A percentile compares a stretch with the other conserved stretches of the same genome.
Evolutionary conservation across 345 rosid species (phyloP).

Genomic region (Abelmoschus esculentus): DNA sequence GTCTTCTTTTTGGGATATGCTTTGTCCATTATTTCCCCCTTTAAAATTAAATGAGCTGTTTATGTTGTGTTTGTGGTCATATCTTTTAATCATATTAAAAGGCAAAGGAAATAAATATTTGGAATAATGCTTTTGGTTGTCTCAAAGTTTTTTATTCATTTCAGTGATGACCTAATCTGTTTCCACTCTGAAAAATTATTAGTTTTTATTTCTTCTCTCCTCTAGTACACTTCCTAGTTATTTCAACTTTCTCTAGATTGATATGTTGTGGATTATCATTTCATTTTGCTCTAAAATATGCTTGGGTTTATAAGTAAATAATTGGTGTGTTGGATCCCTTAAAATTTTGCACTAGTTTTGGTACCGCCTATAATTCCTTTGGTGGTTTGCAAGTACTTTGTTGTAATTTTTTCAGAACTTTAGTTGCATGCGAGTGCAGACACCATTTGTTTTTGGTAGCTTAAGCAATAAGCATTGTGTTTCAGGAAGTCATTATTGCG

Average conservation of each 20-base stretch:
- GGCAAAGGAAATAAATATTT: neutral
- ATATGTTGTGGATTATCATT: neutral
- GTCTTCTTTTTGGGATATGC: neutral
- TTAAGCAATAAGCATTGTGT: slow-evolving; percentile 7
- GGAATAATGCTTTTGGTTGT: neutral
- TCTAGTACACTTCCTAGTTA: neutral
- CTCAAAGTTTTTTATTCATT: neutral
- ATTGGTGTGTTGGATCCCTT: neutral
- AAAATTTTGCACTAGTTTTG: slow-evolving; percentile 1
- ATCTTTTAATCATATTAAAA: neutral
- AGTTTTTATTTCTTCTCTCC: neutral
- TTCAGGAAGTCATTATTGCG: slow-evolving; percentile 29
- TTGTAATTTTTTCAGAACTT: slow-evolving; percentile 1
- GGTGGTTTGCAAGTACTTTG: neutral
- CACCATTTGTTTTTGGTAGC: slow-evolving; percentile 7
- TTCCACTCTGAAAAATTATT: neutral
- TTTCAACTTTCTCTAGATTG: neutral
- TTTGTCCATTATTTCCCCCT: neutral
- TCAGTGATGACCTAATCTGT: neutral
- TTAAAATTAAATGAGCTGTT: slow-evolving; percentile 4
- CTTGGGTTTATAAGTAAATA: neutral
- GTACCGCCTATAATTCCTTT: neutral
- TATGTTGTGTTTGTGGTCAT: neutral
- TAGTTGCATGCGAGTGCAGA: slow-evolving; percentile 9
- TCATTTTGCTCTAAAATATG: neutral